These are phyloP conservation scores for Heliamphora exappendiculata DNA, from an alignment of 148 eudicot species.

Conservation along the genomic window DNA sequence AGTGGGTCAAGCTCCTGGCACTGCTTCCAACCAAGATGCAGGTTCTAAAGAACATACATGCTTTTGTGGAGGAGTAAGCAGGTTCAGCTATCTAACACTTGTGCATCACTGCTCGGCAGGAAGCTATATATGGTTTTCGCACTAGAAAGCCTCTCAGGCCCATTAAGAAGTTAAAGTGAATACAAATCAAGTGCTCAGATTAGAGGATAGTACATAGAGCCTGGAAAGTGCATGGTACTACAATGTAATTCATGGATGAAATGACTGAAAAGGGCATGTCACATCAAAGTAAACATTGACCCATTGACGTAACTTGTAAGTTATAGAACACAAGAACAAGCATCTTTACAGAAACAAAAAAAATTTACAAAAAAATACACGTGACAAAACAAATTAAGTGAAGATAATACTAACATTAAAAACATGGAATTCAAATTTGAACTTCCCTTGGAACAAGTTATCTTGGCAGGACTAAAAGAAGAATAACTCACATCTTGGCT, in stretches of 20 bases:
- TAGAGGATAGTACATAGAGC: neutral
- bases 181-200: neutral
- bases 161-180: neutral
- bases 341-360: neutral
- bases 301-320: neutral
- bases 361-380: neutral
- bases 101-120: no score
- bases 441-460: neutral
- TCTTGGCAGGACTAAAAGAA: neutral
- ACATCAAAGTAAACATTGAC: neutral
- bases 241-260: neutral
- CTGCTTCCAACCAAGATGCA: no score
- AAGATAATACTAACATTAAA: neutral
- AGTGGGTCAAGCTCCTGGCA: no score
- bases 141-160: neutral
- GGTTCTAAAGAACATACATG: no score
- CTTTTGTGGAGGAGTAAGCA: no score
- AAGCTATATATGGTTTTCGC: no score
- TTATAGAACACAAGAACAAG: neutral
- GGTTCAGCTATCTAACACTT: no score
- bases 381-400: neutral
- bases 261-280: neutral
- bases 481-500: conserved; percentile 79
- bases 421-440: neutral
- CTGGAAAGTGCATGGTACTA: neutral